Evolutionary conservation across 2,329 filamentous ascomycete species (phyloP), one percentile per base, ranked within the genome.

Genomic region (Trichoderma cornu-damae): DNA sequence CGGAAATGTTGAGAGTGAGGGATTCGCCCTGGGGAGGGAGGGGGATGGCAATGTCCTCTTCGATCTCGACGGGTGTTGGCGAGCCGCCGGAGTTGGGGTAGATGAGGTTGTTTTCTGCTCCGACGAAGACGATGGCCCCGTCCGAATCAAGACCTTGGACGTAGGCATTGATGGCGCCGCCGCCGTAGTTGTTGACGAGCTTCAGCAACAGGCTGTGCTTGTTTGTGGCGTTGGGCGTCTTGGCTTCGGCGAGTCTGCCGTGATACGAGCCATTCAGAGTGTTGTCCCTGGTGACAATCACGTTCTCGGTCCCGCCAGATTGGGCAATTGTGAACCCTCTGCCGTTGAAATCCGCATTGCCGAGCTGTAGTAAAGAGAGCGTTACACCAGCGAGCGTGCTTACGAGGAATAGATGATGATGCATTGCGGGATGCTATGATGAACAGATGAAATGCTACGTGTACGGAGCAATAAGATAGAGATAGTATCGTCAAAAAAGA

Each of bases 161-260:
- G 60, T 80, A 80, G 0, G 74, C 74, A 49, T 74, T 76, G 59
- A 79, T 64, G 0, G 64, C 60, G 3, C 69, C 71, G 4, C 67
- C 67, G 11, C 61, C 61, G 40, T 76, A 70, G 60, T 77, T 78
- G 65, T 79, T 79, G 60, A 76, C 68, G 6, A 80, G 62, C 32
- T 68, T 60, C 1, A 74, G 28, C 0, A 66, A 65, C 6, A 74
- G 56, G 5, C 9, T n/a, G 14, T 34, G 26, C 4, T 11, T 8
- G 2, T 59, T 30, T 2, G 59, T 59, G 4, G 59, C 43, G 12
- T 63, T 32, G 12, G 28, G 16, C 6, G 22, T 8, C 16, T 35
- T 40, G 6, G 52, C 7, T n/a, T 58, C 60, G 2, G 51, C 43
- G 1, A 18, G 30, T 28, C 59, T 46, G 7, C 60, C 58, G 14